Evolutionary conservation across 805 yeast genomes (phyloP).

Genomic region (Candida silvicultrix): DNA sequence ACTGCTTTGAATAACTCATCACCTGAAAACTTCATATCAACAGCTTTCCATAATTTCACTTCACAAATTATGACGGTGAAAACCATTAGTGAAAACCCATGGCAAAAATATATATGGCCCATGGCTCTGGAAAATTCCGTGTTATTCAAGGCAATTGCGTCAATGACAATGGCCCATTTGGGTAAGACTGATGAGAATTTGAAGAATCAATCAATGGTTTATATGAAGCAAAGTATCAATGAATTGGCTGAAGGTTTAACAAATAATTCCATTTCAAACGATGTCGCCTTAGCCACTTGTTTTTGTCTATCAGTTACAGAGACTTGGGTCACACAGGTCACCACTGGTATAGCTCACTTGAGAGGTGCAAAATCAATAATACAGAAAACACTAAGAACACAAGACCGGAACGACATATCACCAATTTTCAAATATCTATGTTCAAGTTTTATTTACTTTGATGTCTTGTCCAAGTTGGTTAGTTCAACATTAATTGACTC

Average conservation of each 20-base stretch:
- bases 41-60: constrained; percentile 38
- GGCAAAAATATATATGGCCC: constrained; percentile 55
- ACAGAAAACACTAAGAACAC: not conserved
- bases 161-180: constrained; percentile 61
- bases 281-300: constrained; percentile 62
- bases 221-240: constrained; percentile 55
- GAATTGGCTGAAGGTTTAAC: constrained; percentile 54
- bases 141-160: constrained; percentile 54
- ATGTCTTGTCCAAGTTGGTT: constrained; percentile 62
- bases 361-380: constrained; percentile 62
- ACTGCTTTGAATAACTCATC: not conserved
- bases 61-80: constrained; percentile 56
- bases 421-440: constrained; percentile 32
- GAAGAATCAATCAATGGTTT: constrained; percentile 43
- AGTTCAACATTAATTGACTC: constrained; percentile 38
- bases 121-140: constrained; percentile 49
- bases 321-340: constrained; percentile 61
- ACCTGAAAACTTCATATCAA: constrained; percentile 10
- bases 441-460: constrained; percentile 64
- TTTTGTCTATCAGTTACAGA: constrained; percentile 58
- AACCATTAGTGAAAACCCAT: constrained; percentile 53
- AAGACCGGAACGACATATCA: not conserved
- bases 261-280: constrained; percentile 44
- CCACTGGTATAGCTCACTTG: constrained; percentile 64
- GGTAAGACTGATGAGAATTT: constrained; percentile 38